Evolutionary conservation across 1,284 basidiomycete genomes (phyloP), one percentile per base, ranked within the genome.

Genomic region (Rhizoctonia solani): DNA sequence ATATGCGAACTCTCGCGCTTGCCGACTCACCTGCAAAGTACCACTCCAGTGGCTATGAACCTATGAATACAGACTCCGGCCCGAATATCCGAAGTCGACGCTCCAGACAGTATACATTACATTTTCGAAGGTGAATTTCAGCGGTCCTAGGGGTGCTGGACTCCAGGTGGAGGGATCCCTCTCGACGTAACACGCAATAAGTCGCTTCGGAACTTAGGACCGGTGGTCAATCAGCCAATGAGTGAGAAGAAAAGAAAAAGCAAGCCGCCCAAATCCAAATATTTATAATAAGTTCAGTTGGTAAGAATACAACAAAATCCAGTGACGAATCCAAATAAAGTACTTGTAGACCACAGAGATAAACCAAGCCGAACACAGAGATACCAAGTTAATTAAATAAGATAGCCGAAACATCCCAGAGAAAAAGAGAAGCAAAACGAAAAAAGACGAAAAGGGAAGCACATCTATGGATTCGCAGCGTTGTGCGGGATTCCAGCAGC

Each of bases 101-200:
- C 29, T 29, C 30, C 2, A 14, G 32, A 47, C 32, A 50, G 29
- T 11, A 25, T 25, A 3, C 37, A 63, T 63, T 63, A 52, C 58
- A 63, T 63, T 63, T 63, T 63, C 58, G 58, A 63, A 63, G 56
- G n/a, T 32, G 58, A 25, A 52, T 63, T 63, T 52, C 47, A 50
- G 58, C 47, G 47, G 58, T 63, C 46, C 46, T 63, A n/a, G 47
- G n/a, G 58, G 19, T 23, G 32, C n/a, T 46, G 29, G 55, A 58
- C n/a, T n/a, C n/a, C n/a, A n/a, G n/a, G n/a, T n/a, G n/a, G n/a
- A n/a, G n/a, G 39, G 55, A 46, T 25, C 47, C 50, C 58, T 47
- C 58, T 52, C 58, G 32, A 63, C 58, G 58, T 63, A 6, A 34
- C 11, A 63, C 58, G 58, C 29, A 49, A 63, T 42, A 25, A 19